phyloP scores from a whole-genome alignment of 495 filamentous ascomycete species.

The Daldinia vernicosa region DNA sequence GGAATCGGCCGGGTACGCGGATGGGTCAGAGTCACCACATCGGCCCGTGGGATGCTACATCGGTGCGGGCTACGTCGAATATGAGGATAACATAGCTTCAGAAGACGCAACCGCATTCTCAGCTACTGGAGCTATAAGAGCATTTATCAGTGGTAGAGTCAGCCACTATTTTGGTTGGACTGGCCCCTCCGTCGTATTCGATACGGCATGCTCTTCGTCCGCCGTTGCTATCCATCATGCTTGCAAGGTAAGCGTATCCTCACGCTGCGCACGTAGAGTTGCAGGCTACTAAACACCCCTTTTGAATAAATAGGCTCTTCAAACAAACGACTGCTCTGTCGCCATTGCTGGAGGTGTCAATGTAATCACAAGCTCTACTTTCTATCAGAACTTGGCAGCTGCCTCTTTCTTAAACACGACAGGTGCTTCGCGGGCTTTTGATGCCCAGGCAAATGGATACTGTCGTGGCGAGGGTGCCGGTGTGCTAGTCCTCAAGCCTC shows the following conservation, averaged over 20 bases:
- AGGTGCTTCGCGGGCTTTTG: conserved; percentile 45
- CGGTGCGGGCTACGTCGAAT: conserved; percentile 43
- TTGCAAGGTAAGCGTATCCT: conserved; percentile 37
- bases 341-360: conserved; percentile 54
- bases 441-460: conserved; percentile 65
- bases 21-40: conserved; percentile 15
- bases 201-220: conserved; percentile 62
- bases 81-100: conserved; percentile 44
- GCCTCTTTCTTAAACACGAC: conserved; percentile 55
- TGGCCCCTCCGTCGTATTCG: conserved; percentile 60
- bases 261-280: too few relatives aligned
- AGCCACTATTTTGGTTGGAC: conserved; percentile 61
- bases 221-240: conserved; percentile 57
- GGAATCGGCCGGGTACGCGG: conserved; percentile 39
- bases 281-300: background rate
- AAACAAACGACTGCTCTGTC: conserved; percentile 49
- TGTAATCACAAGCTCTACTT: conserved; percentile 37
- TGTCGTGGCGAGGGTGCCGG: conserved; percentile 65
- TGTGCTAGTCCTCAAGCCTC: conserved; percentile 60
- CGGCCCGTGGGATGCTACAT: conserved; percentile 48
- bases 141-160: conserved; percentile 35
- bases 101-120: conserved; percentile 44
- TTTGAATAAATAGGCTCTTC: conserved; percentile 35
- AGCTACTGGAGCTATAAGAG: conserved; percentile 36
- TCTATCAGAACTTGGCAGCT: conserved; percentile 49